Evolutionary conservation across 2,329 filamentous ascomycete genomes (phyloP), one percentile per base, ranked within the genome.

Genomic region (Exutisphaerella laricina): DNA sequence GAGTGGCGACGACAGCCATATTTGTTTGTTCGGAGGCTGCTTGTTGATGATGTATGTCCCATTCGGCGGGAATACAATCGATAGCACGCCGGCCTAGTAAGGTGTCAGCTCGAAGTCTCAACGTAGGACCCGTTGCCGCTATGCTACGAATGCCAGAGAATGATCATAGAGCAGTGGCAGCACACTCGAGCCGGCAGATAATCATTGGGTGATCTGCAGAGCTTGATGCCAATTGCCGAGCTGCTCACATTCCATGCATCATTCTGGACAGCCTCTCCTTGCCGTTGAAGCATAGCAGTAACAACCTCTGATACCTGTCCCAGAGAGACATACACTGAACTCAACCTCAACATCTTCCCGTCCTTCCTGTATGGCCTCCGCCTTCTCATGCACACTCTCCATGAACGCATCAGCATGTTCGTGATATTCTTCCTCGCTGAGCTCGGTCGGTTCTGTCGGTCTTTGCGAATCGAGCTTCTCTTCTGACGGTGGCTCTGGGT

Each of bases 21-120:
- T 95, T 59, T 83, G 92, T 73, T 88, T 92, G 74, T 96, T 97
- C 14, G 90, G 88, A 0, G 92, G 92, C 66, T 98, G 92, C 68
- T 98, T 98, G 78, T 98, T 98, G 69, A 98, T 77, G 47, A 98
- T 86, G 63, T 94, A 98, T 21, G 80, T 90, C 49, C 89, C 88
- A 38, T 79, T 72, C 9, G 74, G 70, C 1, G 80, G 78, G 56
- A 86, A 79, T 5, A 70, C 74, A 58, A 97, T 73, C 50, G 82
- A 88, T 56, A 97, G 75, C 43, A 97, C 88, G 42, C 92, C 90
- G 41, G 87, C 78, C 89, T 96, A 57, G 22, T 34, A 9, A 43
- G 30, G 40, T 35, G 43, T 50, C 14, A 45, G 42, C 16, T 28
- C 26, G 21, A 16, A 30, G 38, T 39, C 33, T 23, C 45, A 21